Evolutionary conservation across 192 early-diverging fungal species (phyloP).

Genomic region (Podila epigama): DNA sequence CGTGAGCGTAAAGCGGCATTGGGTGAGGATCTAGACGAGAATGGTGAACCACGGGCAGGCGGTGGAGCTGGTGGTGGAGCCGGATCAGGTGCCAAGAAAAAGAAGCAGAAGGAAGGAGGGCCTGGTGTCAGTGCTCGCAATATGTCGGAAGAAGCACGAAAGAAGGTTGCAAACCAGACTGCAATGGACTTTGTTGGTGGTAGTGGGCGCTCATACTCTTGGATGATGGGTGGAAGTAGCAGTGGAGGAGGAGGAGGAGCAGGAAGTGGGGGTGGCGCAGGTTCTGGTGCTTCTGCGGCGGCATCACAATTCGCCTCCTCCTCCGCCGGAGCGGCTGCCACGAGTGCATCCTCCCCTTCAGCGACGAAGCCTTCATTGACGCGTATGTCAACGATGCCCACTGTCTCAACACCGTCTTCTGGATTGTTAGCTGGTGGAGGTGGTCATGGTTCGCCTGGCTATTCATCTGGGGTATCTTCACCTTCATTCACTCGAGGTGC

Average conservation of each 20-base stretch:
- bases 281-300: slow-evolving; percentile 1
- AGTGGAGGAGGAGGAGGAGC: slow-evolving; percentile 25
- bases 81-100: slow-evolving; percentile 33
- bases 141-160: slow-evolving; percentile 33
- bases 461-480: not conserved
- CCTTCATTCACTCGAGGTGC: slow-evolving; percentile 10
- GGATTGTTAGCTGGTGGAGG: not conserved
- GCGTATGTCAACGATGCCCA: slow-evolving; percentile 17
- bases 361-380: slow-evolving; percentile 13
- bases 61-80: slow-evolving; percentile 12
- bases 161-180: slow-evolving; percentile 47
- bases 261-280: not conserved
- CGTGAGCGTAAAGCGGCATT: slow-evolving; percentile 50
- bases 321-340: slow-evolving; percentile 2
- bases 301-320: slow-evolving; percentile 20
- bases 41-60: slow-evolving; percentile 24
- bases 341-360: slow-evolving; percentile 2
- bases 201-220: slow-evolving; percentile 33
- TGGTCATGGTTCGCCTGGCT: not conserved
- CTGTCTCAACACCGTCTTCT: not conserved
- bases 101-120: slow-evolving; percentile 43
- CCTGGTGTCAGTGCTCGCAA: slow-evolving; percentile 57
- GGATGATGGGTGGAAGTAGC: slow-evolving; percentile 43
- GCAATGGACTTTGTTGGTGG: slow-evolving; percentile 41
- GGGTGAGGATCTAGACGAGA: slow-evolving; percentile 41